A percentile compares a stretch with the other conserved stretches of the same genome.
These are phyloP conservation scores for Amanita inopinata DNA, from an alignment of 768 basidiomycete genomes.

Conservation along the genomic window DNA sequence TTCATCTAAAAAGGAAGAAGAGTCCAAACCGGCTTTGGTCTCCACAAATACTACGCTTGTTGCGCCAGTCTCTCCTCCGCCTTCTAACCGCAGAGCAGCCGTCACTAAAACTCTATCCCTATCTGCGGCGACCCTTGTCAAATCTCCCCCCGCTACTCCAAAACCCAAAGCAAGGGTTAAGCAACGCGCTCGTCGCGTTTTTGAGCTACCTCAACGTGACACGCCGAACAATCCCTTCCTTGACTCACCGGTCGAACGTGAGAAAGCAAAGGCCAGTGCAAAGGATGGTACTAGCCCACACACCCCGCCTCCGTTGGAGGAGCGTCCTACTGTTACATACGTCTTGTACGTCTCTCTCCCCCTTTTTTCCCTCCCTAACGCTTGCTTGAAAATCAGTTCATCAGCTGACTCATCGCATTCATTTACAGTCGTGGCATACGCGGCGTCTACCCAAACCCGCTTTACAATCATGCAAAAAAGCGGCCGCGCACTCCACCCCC, in stretches of 20 bases:
- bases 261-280: slow-evolving; percentile 22
- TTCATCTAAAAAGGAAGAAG: not conserved
- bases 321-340: slow-evolving; percentile 57
- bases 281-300: slow-evolving; percentile 22
- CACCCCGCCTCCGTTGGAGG: slow-evolving; percentile 33
- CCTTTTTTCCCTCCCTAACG: not conserved
- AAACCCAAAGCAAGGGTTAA: slow-evolving; percentile 14
- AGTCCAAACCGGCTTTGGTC: not conserved
- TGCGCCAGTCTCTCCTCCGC: slow-evolving; percentile 56
- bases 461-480: slow-evolving; percentile 36
- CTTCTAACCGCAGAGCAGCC: slow-evolving; percentile 37
- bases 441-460: slow-evolving; percentile 52
- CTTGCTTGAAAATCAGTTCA: not conserved
- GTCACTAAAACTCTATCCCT: slow-evolving; percentile 3
- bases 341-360: slow-evolving; percentile 50
- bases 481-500: slow-evolving; percentile 34
- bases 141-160: slow-evolving; percentile 31
- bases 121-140: not conserved
- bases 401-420: not conserved
- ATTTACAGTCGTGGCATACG: slow-evolving; percentile 53
- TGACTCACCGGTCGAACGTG: slow-evolving; percentile 25
- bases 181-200: slow-evolving; percentile 17
- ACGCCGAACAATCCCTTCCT: slow-evolving; percentile 71
- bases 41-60: slow-evolving; percentile 16
- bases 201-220: slow-evolving; percentile 35